These are phyloP conservation scores for Paecilomyces sp. DNA, from an alignment of 2,329 filamentous ascomycete genomes.

Conservation along the genomic window DNA sequence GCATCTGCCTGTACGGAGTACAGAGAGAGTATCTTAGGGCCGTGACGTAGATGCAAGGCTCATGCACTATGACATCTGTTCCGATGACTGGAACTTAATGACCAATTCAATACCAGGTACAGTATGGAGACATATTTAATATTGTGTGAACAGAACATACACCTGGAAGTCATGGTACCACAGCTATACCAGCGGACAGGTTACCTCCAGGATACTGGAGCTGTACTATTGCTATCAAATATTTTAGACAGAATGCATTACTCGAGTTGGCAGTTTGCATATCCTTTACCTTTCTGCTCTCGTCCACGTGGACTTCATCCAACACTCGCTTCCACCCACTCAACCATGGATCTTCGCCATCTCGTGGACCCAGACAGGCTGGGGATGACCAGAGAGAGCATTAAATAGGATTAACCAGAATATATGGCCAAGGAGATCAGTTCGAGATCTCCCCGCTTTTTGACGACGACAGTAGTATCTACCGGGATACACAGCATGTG, in stretches of 20 bases:
- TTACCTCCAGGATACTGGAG: too few species aligned
- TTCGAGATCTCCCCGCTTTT: background rate
- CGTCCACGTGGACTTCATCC: background rate
- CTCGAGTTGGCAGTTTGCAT: background rate
- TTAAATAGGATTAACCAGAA: background rate
- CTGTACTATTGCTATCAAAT: too few species aligned
- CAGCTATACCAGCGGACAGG: too few species aligned
- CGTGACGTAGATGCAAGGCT: background rate
- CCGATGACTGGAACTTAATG: background rate
- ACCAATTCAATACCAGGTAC: background rate
- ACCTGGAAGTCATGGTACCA: too few species aligned
- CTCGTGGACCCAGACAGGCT: background rate
- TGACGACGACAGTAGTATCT: background rate
- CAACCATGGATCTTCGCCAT: background rate
- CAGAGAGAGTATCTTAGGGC: too few species aligned
- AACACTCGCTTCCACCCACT: background rate
- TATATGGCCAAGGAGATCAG: background rate
- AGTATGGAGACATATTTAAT: background rate
- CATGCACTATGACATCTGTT: background rate
- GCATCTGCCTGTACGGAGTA: too few species aligned
- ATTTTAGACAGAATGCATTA: background rate
- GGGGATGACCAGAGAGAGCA: background rate
- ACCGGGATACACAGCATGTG: background rate
- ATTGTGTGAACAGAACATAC: too few species aligned
- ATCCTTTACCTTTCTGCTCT: background rate